phyloP scores from a whole-genome alignment of 768 basidiomycete genomes.

The Naematelia aurantialba region DNA sequence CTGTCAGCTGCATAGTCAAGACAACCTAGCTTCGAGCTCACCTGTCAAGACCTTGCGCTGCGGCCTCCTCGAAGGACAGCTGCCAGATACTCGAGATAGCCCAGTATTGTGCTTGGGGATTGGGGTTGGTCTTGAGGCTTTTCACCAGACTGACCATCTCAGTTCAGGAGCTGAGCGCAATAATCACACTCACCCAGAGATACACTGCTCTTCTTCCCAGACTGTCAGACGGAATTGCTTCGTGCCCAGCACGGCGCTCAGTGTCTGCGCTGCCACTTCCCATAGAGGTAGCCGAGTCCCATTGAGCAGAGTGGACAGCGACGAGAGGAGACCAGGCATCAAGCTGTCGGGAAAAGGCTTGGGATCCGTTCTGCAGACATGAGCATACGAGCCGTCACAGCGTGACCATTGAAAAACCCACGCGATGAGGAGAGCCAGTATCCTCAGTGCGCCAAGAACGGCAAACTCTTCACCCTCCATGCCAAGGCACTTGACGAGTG shows the following conservation, averaged over 20 bases:
- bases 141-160: slow-evolving; percentile 66
- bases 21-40: slow-evolving; percentile 50
- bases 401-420: slow-evolving; percentile 31
- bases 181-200: slow-evolving; percentile 50
- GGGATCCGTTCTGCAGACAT: slow-evolving; percentile 39
- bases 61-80: slow-evolving; percentile 78
- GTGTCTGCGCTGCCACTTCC: slow-evolving; percentile 86
- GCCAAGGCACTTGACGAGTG: slow-evolving; percentile 63
- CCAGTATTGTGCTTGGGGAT: slow-evolving; percentile 94
- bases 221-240: slow-evolving; percentile 73
- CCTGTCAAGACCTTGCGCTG: slow-evolving; percentile 85
- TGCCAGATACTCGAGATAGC: slow-evolving; percentile 90
- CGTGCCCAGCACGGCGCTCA: slow-evolving; percentile 78
- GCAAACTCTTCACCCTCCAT: slow-evolving; percentile 82
- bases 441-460: slow-evolving; percentile 83
- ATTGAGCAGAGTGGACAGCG: slow-evolving; percentile 59
- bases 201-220: slow-evolving; percentile 58
- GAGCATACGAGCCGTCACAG: not conserved
- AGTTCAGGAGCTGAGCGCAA: not conserved
- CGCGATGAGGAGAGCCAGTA: slow-evolving; percentile 81
- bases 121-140: slow-evolving; percentile 71
- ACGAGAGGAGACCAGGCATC: slow-evolving; percentile 29
- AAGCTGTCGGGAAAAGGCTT: slow-evolving; percentile 38
- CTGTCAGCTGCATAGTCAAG: not conserved
- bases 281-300: slow-evolving; percentile 54